These are phyloP conservation scores for Fraxinus angustifolia DNA, from an alignment of 305 asterid species.

Conservation along the genomic window DNA sequence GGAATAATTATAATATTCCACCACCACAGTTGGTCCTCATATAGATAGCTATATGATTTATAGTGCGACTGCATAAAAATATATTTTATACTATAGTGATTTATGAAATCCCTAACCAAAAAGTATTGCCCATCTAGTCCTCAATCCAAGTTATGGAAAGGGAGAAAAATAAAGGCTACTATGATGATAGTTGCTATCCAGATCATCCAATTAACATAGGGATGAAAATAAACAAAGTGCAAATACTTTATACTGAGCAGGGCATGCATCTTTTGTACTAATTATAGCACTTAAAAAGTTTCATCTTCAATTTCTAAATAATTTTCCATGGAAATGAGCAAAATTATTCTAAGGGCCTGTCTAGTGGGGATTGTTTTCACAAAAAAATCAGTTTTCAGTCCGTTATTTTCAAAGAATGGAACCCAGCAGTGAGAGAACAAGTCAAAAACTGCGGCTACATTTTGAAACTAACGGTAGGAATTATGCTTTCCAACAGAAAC, in stretches of 20 bases:
- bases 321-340: neutral
- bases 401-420: too few relatives aligned
- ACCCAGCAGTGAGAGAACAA: too few relatives aligned
- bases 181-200: neutral
- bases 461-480: too few relatives aligned
- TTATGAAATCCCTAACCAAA: neutral
- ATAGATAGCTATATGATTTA: neutral
- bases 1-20: neutral
- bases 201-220: neutral
- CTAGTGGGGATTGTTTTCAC: too few relatives aligned
- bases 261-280: neutral
- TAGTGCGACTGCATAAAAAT: neutral
- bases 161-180: neutral
- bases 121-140: neutral
- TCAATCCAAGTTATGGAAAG: neutral
- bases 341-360: neutral
- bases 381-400: too few relatives aligned
- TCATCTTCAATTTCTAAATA: neutral
- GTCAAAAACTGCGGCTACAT: too few relatives aligned
- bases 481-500: too few relatives aligned
- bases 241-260: neutral
- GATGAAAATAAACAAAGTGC: neutral
- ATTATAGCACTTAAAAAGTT: neutral
- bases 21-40: neutral
- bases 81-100: neutral